Conservation (phyloP, 192 early-diverging fungal species). For the Backusella macrospora region DNA sequence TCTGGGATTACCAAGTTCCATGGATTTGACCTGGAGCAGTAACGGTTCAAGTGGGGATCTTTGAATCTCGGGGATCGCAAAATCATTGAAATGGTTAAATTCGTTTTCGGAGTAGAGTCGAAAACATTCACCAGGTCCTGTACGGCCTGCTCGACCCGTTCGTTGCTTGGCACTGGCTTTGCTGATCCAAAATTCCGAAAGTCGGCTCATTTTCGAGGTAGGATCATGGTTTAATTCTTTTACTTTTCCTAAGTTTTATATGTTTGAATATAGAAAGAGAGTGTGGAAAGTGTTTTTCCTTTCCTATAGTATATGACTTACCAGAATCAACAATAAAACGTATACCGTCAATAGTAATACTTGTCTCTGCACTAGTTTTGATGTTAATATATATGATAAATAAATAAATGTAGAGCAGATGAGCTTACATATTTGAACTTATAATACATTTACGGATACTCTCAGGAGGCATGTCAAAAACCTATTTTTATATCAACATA, state of each 20-base stretch:
- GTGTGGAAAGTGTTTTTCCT: neutral
- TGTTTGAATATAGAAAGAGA: neutral
- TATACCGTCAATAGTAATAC: conserved; percentile 62
- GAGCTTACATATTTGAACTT: conserved; percentile 60
- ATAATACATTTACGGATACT: conserved; percentile 64
- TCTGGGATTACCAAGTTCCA: conserved; percentile 62
- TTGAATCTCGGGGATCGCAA: conserved; percentile 69
- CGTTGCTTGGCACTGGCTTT: conserved; percentile 68
- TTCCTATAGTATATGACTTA: conserved; percentile 17
- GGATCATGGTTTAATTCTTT: conserved; percentile 69
- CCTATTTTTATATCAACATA: too few relatives aligned
- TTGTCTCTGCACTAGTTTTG: conserved; percentile 43
- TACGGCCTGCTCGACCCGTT: conserved; percentile 64
- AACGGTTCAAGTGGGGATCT: conserved; percentile 63
- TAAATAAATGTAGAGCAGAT: neutral
- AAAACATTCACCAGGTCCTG: conserved; percentile 67
- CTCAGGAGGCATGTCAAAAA: conserved; percentile 58
- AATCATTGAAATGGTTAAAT: conserved; percentile 61
- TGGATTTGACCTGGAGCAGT: conserved; percentile 60
- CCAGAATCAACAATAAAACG: conserved; percentile 72
- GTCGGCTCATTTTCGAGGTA: conserved; percentile 46
- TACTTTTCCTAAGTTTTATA: conserved; percentile 47
- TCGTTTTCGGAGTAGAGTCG: conserved; percentile 65
- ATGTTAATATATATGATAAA: neutral
- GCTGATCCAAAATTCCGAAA: conserved; percentile 73